Percentiles rank a stretch among this genome's conserved stretches.
These are phyloP conservation scores for Pseudotsuga menziesii DNA, from an alignment of 75 land plant species.

Conservation along the genomic window DNA sequence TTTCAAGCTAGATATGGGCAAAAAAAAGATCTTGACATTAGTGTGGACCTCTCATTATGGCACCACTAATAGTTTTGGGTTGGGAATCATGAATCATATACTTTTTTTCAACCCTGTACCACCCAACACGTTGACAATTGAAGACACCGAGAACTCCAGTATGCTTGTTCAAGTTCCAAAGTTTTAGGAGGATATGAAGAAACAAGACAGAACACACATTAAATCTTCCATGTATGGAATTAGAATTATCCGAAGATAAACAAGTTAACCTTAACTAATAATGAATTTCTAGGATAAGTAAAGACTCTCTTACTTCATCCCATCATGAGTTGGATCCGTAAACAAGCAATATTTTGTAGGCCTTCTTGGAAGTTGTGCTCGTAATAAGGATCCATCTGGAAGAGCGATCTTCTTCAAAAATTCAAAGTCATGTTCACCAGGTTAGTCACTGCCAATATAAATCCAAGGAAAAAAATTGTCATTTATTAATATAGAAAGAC, in stretches of 20 bases:
- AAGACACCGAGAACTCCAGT: slow-evolving; percentile 76
- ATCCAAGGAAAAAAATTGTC: slow-evolving; percentile 57
- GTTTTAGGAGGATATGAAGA: slow-evolving; percentile 67
- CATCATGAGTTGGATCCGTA: slow-evolving; percentile 81
- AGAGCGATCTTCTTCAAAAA: slow-evolving; percentile 73
- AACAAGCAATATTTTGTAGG: slow-evolving; percentile 90
- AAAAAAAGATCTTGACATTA: no score
- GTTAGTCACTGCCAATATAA: slow-evolving; percentile 63
- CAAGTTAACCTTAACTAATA: no score
- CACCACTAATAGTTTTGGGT: slow-evolving; percentile 52
- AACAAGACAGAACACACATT: neutral
- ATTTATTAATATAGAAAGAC: neutral
- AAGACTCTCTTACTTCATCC: slow-evolving; percentile 41
- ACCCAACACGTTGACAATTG: slow-evolving; percentile 91
- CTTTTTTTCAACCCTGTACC: slow-evolving; percentile 69
- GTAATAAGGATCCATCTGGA: slow-evolving; percentile 78
- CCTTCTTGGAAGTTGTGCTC: slow-evolving; percentile 83
- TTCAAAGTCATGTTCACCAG: slow-evolving; percentile 74
- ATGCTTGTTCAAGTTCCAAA: slow-evolving; percentile 80
- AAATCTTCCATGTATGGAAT: neutral
- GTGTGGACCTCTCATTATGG: no score
- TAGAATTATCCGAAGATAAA: neutral
- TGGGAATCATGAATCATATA: slow-evolving; percentile 55
- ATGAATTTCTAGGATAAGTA: neutral
- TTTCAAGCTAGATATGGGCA: no score